Evolutionary conservation across 2,329 filamentous ascomycete species (phyloP).

Genomic region (Sclerotinia borealis): DNA sequence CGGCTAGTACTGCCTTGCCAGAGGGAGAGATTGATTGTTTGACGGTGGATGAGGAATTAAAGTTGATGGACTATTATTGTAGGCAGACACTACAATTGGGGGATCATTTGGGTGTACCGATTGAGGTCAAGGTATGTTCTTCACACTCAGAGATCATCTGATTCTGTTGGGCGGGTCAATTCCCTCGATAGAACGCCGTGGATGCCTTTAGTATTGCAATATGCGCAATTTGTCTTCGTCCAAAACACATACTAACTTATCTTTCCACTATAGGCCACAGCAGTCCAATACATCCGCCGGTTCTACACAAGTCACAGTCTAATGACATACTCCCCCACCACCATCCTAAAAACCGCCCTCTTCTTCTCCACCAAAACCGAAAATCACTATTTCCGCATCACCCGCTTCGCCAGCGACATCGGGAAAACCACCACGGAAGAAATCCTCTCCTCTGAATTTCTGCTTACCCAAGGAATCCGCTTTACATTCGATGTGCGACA

Average conservation of each 20-base stretch:
- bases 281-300: slow-evolving; percentile 65
- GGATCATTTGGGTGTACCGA: slow-evolving; percentile 54
- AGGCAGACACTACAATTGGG: slow-evolving; percentile 52
- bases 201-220: too few species aligned
- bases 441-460: slow-evolving; percentile 84
- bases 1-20: slow-evolving; percentile 18
- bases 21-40: slow-evolving; percentile 64
- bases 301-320: slow-evolving; percentile 95
- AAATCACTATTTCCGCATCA: slow-evolving; percentile 57
- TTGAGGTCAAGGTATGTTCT: slow-evolving; percentile 49
- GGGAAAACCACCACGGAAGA: slow-evolving; percentile 69
- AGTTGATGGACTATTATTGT: slow-evolving; percentile 75
- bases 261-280: slow-evolving; percentile 30
- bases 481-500: slow-evolving; percentile 93
- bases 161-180: not conserved
- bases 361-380: slow-evolving; percentile 95
- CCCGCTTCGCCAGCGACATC: slow-evolving; percentile 63
- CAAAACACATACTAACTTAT: not conserved
- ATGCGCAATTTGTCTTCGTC: not conserved
- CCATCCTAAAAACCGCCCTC: slow-evolving; percentile 82
- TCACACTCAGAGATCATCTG: not conserved
- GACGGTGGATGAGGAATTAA: slow-evolving; percentile 74
- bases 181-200: fast-evolving
- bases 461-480: slow-evolving; percentile 83
- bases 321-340: slow-evolving; percentile 91